Evolutionary conservation across 805 yeast species (phyloP), one percentile per base, ranked within the genome.

Genomic region (Lipomyces oligophaga): DNA sequence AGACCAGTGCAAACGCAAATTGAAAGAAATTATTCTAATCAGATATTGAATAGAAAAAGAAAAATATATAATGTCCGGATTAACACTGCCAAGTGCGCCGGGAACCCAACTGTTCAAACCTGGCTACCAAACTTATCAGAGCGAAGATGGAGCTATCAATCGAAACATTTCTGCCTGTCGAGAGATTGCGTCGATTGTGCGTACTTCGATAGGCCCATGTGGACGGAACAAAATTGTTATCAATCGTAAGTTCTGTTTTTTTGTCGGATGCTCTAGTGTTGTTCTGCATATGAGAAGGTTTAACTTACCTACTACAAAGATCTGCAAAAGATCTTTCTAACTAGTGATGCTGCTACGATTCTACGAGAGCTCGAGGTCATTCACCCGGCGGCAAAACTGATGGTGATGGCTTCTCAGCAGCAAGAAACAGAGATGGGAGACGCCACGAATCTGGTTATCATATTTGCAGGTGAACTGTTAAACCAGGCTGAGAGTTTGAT

Each of bases 341-440:
- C 97, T 34, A 86, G 86, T 59, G 98, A 93, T 66, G 97, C 97
- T n/a, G 96, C 97, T 31, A 93, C 98, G 5, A 93, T 93, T 82
- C 74, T 93, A 50, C 79, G 83, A 57, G 97, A 93, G 67, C 72
- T 90, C 45, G 97, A 90, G 54, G 87, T 90, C 57, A 88, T 93
- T 38, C 97, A 90, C 65, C 98, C 98, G 4, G 97, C 96, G 2
- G 98, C 93, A 8, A 93, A 90, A 67, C 79, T 93, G 38, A 76
- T 93, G 53, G 93, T 90, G 45, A 88, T 88, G 97, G 95, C 97
- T 18, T 80, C 95, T 11, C 85, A 90, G 65, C 98, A 93, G 71
- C 98, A 93, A 70, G 96, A 93, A 66, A 77, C 80, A 59, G 98
- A 90, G 72, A 84, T 90, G 87, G 98, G 98, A 51, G 98, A 93